Conservation (phyloP, 345 rosid species). For the Moricandia moricandioides region DNA sequence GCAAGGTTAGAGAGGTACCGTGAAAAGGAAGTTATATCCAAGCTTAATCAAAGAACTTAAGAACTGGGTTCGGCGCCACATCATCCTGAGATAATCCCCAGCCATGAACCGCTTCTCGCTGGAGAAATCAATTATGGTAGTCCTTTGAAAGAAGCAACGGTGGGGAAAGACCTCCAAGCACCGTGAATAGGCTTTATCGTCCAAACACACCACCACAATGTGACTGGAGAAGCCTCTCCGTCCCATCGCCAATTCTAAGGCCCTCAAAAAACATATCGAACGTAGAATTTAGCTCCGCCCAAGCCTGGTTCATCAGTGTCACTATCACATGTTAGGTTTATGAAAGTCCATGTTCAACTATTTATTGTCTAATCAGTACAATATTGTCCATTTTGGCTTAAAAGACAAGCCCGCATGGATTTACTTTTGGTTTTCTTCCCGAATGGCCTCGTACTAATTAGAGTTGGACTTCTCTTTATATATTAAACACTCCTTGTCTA, state of each 20-base stretch:
- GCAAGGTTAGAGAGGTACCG: slow-evolving; percentile 35
- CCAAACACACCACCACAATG: slow-evolving; percentile 48
- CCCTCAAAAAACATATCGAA: slow-evolving; percentile 41
- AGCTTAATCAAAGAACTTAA: slow-evolving; percentile 40
- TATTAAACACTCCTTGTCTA: too few species aligned
- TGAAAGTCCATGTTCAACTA: too few species aligned
- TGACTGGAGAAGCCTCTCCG: slow-evolving; percentile 40
- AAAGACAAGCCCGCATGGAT: too few species aligned
- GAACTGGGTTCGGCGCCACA: slow-evolving; percentile 60
- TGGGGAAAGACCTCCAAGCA: slow-evolving; percentile 40
- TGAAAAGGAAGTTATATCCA: slow-evolving; percentile 60
- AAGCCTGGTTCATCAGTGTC: not conserved
- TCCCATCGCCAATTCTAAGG: slow-evolving; percentile 42
- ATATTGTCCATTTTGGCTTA: too few species aligned
- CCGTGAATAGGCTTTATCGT: slow-evolving; percentile 43
- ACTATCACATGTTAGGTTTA: too few species aligned
- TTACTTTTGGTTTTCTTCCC: too few species aligned
- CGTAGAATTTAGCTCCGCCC: not conserved
- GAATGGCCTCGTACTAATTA: too few species aligned
- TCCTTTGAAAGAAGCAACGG: slow-evolving; percentile 39
- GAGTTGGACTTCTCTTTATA: too few species aligned
- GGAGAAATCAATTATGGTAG: slow-evolving; percentile 36
- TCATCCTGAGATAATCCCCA: slow-evolving; percentile 46
- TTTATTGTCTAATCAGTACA: too few species aligned
- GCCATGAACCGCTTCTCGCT: slow-evolving; percentile 45